These are phyloP conservation scores for Logfia minima DNA, from an alignment of 129 eudicot genomes.

Conservation along the genomic window DNA sequence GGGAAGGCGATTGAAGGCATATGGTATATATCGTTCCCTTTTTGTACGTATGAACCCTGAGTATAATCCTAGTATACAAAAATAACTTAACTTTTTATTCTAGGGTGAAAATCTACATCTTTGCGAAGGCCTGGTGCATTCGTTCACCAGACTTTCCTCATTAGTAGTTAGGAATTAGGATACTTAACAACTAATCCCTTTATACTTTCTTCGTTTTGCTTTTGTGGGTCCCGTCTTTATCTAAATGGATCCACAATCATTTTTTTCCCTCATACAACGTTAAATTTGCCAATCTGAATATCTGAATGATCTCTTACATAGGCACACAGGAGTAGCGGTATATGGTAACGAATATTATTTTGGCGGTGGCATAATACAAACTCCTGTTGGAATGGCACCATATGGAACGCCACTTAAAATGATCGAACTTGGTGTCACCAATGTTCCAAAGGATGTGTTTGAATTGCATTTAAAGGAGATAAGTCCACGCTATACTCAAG, in stretches of 20 bases:
- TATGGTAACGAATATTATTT: constrained; percentile 80
- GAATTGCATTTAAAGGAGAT: constrained; percentile 68
- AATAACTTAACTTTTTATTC: too few species aligned
- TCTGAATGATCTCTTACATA: constrained; percentile 17
- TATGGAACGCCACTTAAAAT: constrained; percentile 72
- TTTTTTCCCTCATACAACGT: constrained; percentile 1
- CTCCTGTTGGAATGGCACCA: constrained; percentile 61
- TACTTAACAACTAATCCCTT: too few species aligned
- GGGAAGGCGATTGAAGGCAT: constrained; percentile 87
- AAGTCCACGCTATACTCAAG: constrained; percentile 75
- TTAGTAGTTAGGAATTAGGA: too few species aligned
- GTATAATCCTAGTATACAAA: neutral
- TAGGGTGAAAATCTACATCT: too few species aligned
- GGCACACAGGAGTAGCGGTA: constrained; percentile 66
- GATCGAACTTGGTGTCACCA: constrained; percentile 74
- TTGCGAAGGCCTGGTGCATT: too few species aligned
- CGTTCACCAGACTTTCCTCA: too few species aligned
- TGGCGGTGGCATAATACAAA: constrained; percentile 76
- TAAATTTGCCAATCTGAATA: neutral
- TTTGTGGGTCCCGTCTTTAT: neutral
- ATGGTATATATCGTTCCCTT: constrained; percentile 43
- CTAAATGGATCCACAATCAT: neutral
- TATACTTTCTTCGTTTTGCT: neutral
- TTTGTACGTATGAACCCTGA: neutral
- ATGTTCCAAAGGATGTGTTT: constrained; percentile 63